These are phyloP conservation scores for Bertia moriformis DNA, from an alignment of 2,329 filamentous ascomycete genomes.

Conservation along the genomic window DNA sequence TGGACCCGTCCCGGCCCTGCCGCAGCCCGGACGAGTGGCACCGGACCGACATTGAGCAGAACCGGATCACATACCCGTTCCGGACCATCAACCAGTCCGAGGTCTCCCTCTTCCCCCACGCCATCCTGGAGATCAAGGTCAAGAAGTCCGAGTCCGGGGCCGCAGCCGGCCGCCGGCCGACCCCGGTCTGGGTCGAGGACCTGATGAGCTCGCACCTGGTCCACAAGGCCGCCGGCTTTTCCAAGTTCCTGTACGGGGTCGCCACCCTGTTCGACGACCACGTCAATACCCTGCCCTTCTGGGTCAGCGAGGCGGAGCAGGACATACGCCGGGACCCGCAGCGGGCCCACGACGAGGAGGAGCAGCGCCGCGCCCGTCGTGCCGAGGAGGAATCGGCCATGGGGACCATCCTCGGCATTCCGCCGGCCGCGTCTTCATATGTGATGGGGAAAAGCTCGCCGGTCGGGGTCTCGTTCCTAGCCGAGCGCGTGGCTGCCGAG, in stretches of 20 bases:
- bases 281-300: conserved; percentile 92
- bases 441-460: conserved; percentile 53
- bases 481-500: conserved; percentile 36
- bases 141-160: too few species aligned
- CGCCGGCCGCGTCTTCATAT: conserved; percentile 30
- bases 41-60: conserved; percentile 72
- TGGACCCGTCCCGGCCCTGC: conserved; percentile 75
- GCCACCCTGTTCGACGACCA: conserved; percentile 87
- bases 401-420: conserved; percentile 65
- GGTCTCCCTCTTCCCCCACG: conserved; percentile 78
- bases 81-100: conserved; percentile 77
- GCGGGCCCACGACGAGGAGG: conserved; percentile 78
- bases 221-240: conserved; percentile 78
- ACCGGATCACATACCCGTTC: conserved; percentile 76
- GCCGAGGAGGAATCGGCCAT: conserved; percentile 81
- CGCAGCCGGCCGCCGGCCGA: conserved; percentile 46
- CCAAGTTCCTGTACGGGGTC: conserved; percentile 90
- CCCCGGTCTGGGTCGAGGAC: conserved; percentile 80
- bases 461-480: conserved; percentile 48
- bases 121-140: conserved; percentile 84
- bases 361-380: conserved; percentile 64
- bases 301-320: conserved; percentile 78
- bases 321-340: conserved; percentile 92
- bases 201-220: conserved; percentile 86
- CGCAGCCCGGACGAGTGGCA: conserved; percentile 84